phyloP scores from a whole-genome alignment of 1,284 basidiomycete species.

The Fomitopsis pinicola region DNA sequence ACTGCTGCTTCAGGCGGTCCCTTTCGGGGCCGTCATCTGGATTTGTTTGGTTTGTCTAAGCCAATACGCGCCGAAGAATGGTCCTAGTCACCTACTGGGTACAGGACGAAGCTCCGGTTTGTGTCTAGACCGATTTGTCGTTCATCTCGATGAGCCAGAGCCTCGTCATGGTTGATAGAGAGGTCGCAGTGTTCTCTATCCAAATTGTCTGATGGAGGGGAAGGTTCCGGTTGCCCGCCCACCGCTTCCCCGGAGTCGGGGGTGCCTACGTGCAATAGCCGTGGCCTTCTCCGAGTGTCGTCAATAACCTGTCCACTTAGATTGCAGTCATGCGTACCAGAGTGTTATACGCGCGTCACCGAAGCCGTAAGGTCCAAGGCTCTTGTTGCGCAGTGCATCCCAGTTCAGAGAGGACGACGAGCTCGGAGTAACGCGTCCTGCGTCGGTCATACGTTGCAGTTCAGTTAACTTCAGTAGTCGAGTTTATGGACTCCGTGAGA shows the following conservation, averaged over 20 bases:
- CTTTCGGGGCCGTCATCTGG: slow-evolving; percentile 29
- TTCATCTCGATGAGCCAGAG: slow-evolving; percentile 63
- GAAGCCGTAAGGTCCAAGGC: slow-evolving; percentile 60
- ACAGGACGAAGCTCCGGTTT: slow-evolving; percentile 84
- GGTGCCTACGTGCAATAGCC: slow-evolving; percentile 35
- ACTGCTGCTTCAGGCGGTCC: slow-evolving; percentile 56
- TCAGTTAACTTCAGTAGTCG: not conserved
- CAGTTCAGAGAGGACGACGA: slow-evolving; percentile 33
- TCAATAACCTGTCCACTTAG: not conserved
- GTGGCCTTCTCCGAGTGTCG: slow-evolving; percentile 35
- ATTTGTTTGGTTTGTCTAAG: slow-evolving; percentile 1
- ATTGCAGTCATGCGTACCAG: slow-evolving; percentile 41
- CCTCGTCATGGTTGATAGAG: not conserved
- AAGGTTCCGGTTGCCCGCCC: not conserved
- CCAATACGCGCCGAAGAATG: slow-evolving; percentile 2
- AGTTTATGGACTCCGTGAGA: too few relatives aligned
- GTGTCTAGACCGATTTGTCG: slow-evolving; percentile 84
- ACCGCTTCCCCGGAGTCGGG: not conserved
- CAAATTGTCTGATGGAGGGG: not conserved
- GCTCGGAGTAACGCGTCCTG: not conserved
- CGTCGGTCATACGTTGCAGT: not conserved
- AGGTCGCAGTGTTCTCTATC: not conserved
- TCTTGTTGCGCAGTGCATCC: slow-evolving; percentile 43
- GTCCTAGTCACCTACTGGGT: slow-evolving; percentile 68
- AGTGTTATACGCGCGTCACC: slow-evolving; percentile 47